Conservation (phyloP, 2,329 filamentous ascomycete species). For the Akanthomyces muscarius region DNA sequence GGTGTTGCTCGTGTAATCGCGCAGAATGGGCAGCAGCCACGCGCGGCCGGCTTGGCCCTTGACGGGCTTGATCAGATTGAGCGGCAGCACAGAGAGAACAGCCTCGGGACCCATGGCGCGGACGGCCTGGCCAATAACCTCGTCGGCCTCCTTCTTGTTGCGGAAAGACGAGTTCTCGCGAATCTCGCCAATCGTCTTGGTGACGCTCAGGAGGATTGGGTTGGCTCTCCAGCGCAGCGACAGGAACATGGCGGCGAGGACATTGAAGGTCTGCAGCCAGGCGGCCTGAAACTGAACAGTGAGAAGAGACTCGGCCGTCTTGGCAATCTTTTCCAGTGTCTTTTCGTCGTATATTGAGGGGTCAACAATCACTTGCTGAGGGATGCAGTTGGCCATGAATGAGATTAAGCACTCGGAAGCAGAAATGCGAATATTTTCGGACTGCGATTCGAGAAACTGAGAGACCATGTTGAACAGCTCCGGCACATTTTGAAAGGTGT, state of each 20-base stretch:
- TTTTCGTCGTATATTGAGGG: slow-evolving; percentile 93
- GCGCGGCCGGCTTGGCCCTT: slow-evolving; percentile 79
- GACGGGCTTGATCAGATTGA: slow-evolving; percentile 77
- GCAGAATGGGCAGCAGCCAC: slow-evolving; percentile 89
- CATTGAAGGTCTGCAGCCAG: slow-evolving; percentile 91
- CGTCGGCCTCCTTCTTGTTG: slow-evolving; percentile 92
- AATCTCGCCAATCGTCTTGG: slow-evolving; percentile 79
- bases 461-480: slow-evolving; percentile 78
- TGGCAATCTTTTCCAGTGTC: slow-evolving; percentile 74
- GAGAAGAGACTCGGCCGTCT: slow-evolving; percentile 67
- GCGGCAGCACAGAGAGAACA: slow-evolving; percentile 74
- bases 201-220: slow-evolving; percentile 70
- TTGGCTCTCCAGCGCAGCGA: slow-evolving; percentile 78
- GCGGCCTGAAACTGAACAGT: slow-evolving; percentile 90
- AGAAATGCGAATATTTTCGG: slow-evolving; percentile 89
- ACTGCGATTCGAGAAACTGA: slow-evolving; percentile 77
- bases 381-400: slow-evolving; percentile 86
- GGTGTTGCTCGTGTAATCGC: slow-evolving; percentile 87
- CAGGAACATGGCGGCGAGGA: slow-evolving; percentile 83
- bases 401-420: slow-evolving; percentile 93
- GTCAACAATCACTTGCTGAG: slow-evolving; percentile 75
- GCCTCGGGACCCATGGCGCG: slow-evolving; percentile 85
- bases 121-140: slow-evolving; percentile 82
- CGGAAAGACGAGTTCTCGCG: slow-evolving; percentile 83
- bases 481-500: slow-evolving; percentile 87